phyloP scores from a whole-genome alignment of 345 rosid species.

The Linum trigynum region DNA sequence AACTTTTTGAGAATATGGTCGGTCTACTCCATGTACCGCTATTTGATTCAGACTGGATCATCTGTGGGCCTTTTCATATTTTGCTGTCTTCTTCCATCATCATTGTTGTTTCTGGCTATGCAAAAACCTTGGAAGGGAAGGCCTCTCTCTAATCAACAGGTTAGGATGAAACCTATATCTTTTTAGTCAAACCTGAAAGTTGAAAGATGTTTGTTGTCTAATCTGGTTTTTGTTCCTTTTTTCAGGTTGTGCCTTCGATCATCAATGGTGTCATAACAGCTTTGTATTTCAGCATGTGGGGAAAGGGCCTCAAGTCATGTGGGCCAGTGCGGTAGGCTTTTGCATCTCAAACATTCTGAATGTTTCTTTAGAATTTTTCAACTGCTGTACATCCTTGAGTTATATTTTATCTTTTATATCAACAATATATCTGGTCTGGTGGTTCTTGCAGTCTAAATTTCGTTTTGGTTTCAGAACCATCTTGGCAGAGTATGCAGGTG shows the following conservation, averaged over 20 bases:
- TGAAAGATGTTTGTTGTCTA: constrained; percentile 5
- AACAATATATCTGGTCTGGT: background rate
- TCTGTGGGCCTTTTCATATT: constrained; percentile 81
- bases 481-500: constrained; percentile 95
- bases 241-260: constrained; percentile 84
- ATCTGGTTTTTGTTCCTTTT: constrained; percentile 14
- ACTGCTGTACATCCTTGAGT: background rate
- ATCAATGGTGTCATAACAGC: constrained; percentile 91
- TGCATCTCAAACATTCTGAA: constrained; percentile 12
- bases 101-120: constrained; percentile 52
- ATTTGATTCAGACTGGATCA: constrained; percentile 72
- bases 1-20: constrained; percentile 94
- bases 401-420: background rate
- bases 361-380: background rate
- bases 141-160: constrained; percentile 83
- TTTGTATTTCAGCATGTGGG: constrained; percentile 88
- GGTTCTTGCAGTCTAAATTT: constrained; percentile 1
- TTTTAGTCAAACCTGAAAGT: background rate
- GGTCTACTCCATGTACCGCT: constrained; percentile 72
- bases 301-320: constrained; percentile 81
- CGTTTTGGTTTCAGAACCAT: constrained; percentile 48
- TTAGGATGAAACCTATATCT: constrained; percentile 13
- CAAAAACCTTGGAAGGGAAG: constrained; percentile 99
- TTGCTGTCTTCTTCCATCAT: constrained; percentile 74
- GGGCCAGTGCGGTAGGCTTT: constrained; percentile 79